Conservation (phyloP, 2,329 filamentous ascomycete species). For the Pseudomassariella vexata region DNA sequence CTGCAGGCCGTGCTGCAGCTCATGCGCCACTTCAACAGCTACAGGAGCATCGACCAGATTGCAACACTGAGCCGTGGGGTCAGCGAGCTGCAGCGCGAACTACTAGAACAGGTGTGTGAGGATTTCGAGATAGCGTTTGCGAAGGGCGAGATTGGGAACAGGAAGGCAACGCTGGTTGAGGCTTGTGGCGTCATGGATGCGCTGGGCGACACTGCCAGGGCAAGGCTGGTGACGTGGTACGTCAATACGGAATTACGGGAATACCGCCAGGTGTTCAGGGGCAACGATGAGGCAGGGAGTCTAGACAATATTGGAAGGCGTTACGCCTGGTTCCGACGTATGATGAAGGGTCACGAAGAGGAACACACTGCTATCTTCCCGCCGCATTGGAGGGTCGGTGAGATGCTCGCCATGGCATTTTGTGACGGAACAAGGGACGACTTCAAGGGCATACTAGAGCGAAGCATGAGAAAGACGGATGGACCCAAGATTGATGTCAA, state of each 20-base stretch:
- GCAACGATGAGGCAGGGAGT: conserved; percentile 92
- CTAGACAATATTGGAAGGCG: conserved; percentile 93
- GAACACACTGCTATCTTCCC: conserved; percentile 90
- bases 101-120: conserved; percentile 97
- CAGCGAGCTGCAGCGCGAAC: conserved; percentile 83
- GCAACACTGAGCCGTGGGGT: conserved; percentile 89
- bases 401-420: conserved; percentile 84
- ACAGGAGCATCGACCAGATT: conserved; percentile 96
- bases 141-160: conserved; percentile 71
- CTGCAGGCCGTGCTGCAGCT: conserved; percentile 94
- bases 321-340: conserved; percentile 95
- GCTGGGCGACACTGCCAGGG: conserved; percentile 78
- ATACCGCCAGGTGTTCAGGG: conserved; percentile 91
- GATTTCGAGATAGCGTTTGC: conserved; percentile 96
- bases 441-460: conserved; percentile 86
- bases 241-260: conserved; percentile 95
- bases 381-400: conserved; percentile 79
- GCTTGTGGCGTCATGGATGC: conserved; percentile 94
- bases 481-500: conserved; percentile 85
- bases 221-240: conserved; percentile 88
- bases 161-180: conserved; percentile 69
- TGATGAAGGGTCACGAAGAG: conserved; percentile 91
- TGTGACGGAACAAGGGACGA: conserved; percentile 95
- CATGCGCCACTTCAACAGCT: conserved; percentile 98
- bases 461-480: conserved; percentile 72